Evolutionary conservation across 208 protist species (phyloP), one percentile per base, ranked within the genome.

Genomic region (Wallacemonas rigidus): DNA sequence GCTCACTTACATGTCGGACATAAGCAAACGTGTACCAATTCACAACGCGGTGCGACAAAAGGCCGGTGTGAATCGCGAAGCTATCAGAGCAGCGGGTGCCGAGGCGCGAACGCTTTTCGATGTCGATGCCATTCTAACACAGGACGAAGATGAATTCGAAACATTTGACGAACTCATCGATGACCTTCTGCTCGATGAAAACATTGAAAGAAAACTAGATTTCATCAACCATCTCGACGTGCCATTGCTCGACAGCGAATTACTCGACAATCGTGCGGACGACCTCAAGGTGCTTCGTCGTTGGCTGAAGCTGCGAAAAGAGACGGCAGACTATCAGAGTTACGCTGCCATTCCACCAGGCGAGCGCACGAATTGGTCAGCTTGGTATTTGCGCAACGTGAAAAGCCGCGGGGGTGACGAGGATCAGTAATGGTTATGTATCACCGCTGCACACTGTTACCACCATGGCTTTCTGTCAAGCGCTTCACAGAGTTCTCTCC

Each of bases 381-480:
- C 88, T 3, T 93, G 88, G 88, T 93, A 93, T 78, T 67, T 93
- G 54, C 83, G 88, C 39, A 82, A 93, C 67, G 67, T 91, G 9
- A 82, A 83, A 48, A 51, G 75, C 3, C 58, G 76, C 56, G 67
- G 60, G 12, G 40, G 51, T 50, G 60, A 65, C 60, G 41, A 48
- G 6, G 60, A 65, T 48, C 40, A 65, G 7, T 48, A 36, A 4
- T 38, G 15, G 1, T 5, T n/a, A 41, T 14, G 43, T 62, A 50
- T 50, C 26, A 26, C 0, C 26, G 26, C 26, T 26, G 26, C 26
- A 26, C 26, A 26, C 26, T 26, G 26, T 26, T 26, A 26, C 26
- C 26, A 26, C 26, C 26, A 26, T 26, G 26, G 26, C 26, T 26
- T 26, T 26, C 26, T 26, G 26, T 26, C 26, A 26, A 26, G 26